These are phyloP conservation scores for Hymenoscyphus repandus DNA, from an alignment of 2,329 filamentous ascomycete genomes.

Conservation along the genomic window DNA sequence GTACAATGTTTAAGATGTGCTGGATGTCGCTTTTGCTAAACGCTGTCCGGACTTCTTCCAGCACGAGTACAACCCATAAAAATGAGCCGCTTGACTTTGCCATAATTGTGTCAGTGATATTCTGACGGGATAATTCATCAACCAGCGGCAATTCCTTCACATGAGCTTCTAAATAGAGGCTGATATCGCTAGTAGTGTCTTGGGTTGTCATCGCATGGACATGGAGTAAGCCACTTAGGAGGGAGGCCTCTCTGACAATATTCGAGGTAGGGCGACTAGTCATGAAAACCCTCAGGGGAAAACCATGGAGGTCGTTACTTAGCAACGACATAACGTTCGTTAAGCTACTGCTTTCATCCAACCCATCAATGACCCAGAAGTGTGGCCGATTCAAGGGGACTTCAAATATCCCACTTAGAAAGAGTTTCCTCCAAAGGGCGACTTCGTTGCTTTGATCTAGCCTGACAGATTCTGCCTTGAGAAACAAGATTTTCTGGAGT, in stretches of 20 bases:
- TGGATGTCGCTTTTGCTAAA: constrained; percentile 7
- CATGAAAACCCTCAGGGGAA: neutral
- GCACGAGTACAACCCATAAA: neutral
- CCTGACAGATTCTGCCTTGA: neutral
- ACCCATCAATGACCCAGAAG: constrained; percentile 19
- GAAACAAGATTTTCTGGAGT: no score
- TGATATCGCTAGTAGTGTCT: neutral
- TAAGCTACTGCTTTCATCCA: constrained; percentile 14
- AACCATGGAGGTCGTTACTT: neutral
- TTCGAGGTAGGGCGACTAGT: neutral
- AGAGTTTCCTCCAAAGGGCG: neutral
- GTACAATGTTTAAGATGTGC: constrained; percentile 17
- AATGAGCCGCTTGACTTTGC: neutral
- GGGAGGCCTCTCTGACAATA: neutral
- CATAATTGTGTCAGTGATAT: neutral
- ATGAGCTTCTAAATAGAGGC: neutral
- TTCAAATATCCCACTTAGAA: neutral
- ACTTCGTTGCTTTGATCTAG: neutral
- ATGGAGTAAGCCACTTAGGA: neutral
- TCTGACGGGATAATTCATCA: neutral
- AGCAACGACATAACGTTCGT: neutral
- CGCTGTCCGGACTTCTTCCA: neutral
- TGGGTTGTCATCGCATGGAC: neutral
- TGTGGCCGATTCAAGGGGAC: neutral
- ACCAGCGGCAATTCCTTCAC: neutral